These are phyloP conservation scores for Cornus controversa DNA, from an alignment of 148 eudicot genomes.

Conservation along the genomic window DNA sequence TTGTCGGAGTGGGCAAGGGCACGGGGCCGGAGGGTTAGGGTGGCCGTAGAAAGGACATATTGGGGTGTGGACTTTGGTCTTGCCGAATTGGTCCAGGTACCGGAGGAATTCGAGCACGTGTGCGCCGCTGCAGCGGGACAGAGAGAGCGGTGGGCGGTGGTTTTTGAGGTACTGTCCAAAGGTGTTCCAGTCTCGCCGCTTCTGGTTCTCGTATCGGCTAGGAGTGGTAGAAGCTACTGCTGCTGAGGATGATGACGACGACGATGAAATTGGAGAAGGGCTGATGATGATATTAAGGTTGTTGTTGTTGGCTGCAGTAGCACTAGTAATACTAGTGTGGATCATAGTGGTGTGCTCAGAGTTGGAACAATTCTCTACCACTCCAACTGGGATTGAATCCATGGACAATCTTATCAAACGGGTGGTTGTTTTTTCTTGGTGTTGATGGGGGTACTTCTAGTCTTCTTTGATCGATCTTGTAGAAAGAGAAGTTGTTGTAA, in stretches of 20 bases:
- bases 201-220: constrained; percentile 56
- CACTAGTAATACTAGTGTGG: not conserved
- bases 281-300: not conserved
- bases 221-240: constrained; percentile 13
- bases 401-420: not conserved
- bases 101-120: constrained; percentile 59
- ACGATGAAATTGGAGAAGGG: not conserved
- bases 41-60: constrained; percentile 55
- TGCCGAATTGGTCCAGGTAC: constrained; percentile 55
- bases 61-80: constrained; percentile 57
- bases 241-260: not conserved
- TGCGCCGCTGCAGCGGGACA: constrained; percentile 54
- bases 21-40: constrained; percentile 58
- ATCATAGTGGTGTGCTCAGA: constrained; percentile 11
- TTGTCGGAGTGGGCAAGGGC: constrained; percentile 59
- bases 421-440: not conserved
- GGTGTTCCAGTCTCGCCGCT: constrained; percentile 59
- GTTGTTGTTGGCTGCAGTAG: not conserved
- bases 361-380: constrained; percentile 18
- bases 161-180: constrained; percentile 51
- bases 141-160: constrained; percentile 51
- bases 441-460: no score
- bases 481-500: not conserved
- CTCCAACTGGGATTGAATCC: constrained; percentile 20
- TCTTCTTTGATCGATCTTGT: not conserved